Evolutionary conservation across 352 stramenopile genomes (phyloP).

Genomic region (Phytophthora ohioensis): DNA sequence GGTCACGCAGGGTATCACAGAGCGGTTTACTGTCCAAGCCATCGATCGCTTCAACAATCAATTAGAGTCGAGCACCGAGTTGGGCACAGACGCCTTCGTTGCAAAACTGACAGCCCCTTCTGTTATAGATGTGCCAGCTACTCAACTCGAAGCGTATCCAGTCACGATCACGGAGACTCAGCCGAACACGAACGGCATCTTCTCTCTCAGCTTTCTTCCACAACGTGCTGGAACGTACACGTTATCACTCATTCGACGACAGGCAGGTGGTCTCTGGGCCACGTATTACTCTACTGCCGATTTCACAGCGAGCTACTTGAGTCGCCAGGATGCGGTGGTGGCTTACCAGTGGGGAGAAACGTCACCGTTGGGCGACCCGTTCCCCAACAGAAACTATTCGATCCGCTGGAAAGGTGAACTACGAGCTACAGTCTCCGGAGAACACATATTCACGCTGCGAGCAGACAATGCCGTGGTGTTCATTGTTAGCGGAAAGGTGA

Average conservation of each 20-base stretch:
- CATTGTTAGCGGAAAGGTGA: constrained; percentile 68
- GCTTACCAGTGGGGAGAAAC: constrained; percentile 89
- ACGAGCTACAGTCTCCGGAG: constrained; percentile 51
- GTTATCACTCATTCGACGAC: constrained; percentile 78
- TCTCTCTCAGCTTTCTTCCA: constrained; percentile 82
- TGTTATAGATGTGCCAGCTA: not conserved
- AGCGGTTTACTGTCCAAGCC: constrained; percentile 88
- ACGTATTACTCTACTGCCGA: constrained; percentile 93
- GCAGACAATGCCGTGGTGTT: constrained; percentile 86
- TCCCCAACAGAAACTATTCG: constrained; percentile 82
- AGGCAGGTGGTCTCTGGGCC: constrained; percentile 88
- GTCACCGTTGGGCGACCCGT: constrained; percentile 68
- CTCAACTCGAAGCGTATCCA: constrained; percentile 39
- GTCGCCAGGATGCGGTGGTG: constrained; percentile 76
- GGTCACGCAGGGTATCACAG: constrained; percentile 78
- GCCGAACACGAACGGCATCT: constrained; percentile 91
- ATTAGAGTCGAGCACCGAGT: constrained; percentile 82
- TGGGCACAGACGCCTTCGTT: constrained; percentile 63
- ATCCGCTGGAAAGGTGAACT: constrained; percentile 77
- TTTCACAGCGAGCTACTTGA: constrained; percentile 85
- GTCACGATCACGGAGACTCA: constrained; percentile 59
- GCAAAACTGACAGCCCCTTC: constrained; percentile 59
- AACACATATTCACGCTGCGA: constrained; percentile 82
- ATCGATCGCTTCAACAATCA: constrained; percentile 94
- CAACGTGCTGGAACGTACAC: constrained; percentile 84